Conservation (phyloP, 257 asterid genomes). For the Marsdenia floribunda region DNA sequence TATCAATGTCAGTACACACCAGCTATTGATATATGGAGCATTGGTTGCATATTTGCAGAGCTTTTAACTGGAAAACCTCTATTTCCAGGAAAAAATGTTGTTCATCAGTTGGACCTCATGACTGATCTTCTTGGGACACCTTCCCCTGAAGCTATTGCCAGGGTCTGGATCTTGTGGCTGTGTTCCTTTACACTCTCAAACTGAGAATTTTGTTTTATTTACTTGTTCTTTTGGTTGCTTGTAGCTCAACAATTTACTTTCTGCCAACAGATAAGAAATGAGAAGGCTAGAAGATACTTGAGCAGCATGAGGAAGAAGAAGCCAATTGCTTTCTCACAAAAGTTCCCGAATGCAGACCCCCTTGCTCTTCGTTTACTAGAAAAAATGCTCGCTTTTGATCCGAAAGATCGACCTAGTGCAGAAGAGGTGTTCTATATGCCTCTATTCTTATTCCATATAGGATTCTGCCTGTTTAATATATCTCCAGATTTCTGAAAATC, state of each 20-base stretch:
- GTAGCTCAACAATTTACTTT: conserved; percentile 20
- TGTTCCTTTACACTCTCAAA: not conserved
- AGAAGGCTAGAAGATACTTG: conserved; percentile 92
- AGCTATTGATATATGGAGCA: conserved; percentile 97
- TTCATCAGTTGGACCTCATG: conserved; percentile 94
- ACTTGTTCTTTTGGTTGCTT: conserved; percentile 7
- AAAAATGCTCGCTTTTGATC: conserved; percentile 96
- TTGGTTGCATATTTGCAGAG: conserved; percentile 95
- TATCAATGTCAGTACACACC: conserved; percentile 73
- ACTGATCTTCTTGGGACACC: conserved; percentile 90
- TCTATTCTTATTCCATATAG: conserved; percentile 5
- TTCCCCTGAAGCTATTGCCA: conserved; percentile 82
- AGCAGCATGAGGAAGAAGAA: conserved; percentile 96
- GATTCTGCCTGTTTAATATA: not conserved
- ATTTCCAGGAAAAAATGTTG: conserved; percentile 96
- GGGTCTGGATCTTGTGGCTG: conserved; percentile 40
- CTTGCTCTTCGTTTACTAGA: conserved; percentile 81
- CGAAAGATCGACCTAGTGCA: conserved; percentile 88
- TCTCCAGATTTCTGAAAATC: conserved; percentile 22
- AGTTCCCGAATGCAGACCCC: conserved; percentile 86
- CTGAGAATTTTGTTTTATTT: not conserved
- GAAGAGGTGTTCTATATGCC: conserved; percentile 54
- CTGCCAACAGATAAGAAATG: conserved; percentile 75
- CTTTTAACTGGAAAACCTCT: conserved; percentile 88
- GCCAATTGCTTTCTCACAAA: conserved; percentile 67